These are phyloP conservation scores for Hevea brasiliensis DNA, from an alignment of 345 rosid species.

Conservation along the genomic window DNA sequence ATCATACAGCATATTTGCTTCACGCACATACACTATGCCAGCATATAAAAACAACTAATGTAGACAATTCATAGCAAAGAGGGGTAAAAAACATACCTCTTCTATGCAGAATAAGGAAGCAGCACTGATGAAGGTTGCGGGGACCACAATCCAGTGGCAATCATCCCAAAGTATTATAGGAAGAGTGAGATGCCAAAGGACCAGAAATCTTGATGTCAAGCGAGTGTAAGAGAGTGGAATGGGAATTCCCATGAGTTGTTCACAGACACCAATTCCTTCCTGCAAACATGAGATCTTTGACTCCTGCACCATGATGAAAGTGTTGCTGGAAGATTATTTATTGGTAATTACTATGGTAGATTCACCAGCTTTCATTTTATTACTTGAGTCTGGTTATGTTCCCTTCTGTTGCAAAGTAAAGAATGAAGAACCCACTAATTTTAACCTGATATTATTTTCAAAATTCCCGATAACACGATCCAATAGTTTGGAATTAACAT, in stretches of 20 bases:
- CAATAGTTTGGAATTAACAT: background rate
- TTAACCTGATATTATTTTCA: background rate
- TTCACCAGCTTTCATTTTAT: background rate
- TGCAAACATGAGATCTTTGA: conserved; percentile 69
- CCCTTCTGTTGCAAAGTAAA: background rate
- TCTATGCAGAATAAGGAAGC: conserved; percentile 98
- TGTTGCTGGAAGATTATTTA: background rate
- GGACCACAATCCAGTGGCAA: conserved; percentile 95
- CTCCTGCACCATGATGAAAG: conserved; percentile 49
- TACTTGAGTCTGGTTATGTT: background rate
- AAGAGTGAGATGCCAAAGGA: conserved; percentile 91
- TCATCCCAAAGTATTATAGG: conserved; percentile 98
- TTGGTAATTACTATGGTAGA: background rate
- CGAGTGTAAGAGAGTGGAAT: conserved; percentile 96
- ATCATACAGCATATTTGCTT: background rate
- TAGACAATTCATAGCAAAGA: background rate
- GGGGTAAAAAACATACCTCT: conserved; percentile 54
- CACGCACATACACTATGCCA: background rate
- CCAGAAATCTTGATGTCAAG: conserved; percentile 88
- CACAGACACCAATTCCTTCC: conserved; percentile 87
- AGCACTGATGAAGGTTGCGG: conserved; percentile 93
- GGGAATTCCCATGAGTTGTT: conserved; percentile 78
- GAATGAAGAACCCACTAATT: background rate
- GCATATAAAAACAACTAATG: background rate
- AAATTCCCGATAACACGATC: background rate